Percentiles rank a stretch among this genome's conserved stretches.
These are phyloP conservation scores for Lasiodiplodia gonubiensis DNA, from an alignment of 2,329 filamentous ascomycete species.

Conservation along the genomic window DNA sequence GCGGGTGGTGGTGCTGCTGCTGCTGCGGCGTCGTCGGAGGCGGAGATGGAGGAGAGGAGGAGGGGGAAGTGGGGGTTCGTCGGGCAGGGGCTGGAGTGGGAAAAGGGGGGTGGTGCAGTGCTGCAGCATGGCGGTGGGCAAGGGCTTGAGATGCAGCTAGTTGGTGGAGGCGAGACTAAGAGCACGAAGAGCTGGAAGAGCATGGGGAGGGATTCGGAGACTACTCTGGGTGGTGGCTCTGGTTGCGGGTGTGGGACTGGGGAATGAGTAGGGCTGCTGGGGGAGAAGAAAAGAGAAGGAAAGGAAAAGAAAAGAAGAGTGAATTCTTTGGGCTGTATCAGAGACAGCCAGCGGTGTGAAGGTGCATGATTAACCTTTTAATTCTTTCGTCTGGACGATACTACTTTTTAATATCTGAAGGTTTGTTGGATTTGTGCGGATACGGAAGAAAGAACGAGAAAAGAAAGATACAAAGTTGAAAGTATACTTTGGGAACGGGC, in stretches of 20 bases:
- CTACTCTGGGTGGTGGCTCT: neutral
- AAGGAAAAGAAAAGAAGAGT: neutral
- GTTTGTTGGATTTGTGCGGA: neutral
- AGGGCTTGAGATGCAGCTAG: slow-evolving; percentile 35
- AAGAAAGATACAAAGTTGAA: neutral
- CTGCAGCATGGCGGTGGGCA: slow-evolving; percentile 3
- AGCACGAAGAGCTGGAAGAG: neutral
- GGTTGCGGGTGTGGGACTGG: neutral
- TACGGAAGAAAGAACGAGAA: neutral
- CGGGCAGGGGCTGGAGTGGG: neutral
- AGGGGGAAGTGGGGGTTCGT: neutral
- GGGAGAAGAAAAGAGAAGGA: neutral
- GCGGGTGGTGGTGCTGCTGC: neutral
- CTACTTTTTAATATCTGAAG: neutral
- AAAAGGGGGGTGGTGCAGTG: slow-evolving; percentile 9
- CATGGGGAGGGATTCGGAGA: slow-evolving; percentile 13
- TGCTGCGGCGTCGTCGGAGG: neutral
- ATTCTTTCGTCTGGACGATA: slow-evolving; percentile 13
- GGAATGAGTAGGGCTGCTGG: neutral
- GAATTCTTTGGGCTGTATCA: neutral
- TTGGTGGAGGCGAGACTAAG: neutral
- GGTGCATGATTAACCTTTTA: neutral
- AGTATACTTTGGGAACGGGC: neutral
- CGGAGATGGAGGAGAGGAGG: neutral
- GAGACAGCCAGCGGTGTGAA: neutral